These are phyloP conservation scores for Hortaea sp. DNA, from an alignment of 2,329 filamentous ascomycete species.

Conservation along the genomic window DNA sequence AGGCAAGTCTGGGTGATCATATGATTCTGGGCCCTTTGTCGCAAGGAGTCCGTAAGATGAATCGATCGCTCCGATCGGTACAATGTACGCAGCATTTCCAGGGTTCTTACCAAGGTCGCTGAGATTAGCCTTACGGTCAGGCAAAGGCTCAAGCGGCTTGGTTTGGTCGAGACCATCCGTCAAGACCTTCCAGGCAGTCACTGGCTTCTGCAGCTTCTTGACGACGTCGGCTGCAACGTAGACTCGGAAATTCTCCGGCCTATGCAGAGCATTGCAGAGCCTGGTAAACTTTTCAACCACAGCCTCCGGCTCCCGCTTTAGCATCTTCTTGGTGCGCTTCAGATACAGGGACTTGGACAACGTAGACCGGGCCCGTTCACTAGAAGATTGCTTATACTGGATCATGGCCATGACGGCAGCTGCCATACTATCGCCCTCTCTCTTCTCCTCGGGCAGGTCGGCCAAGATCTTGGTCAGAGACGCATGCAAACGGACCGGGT, in stretches of 20 bases:
- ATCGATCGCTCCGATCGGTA: conserved; percentile 87
- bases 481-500: conserved; percentile 53
- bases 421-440: conserved; percentile 63
- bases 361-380: conserved; percentile 66
- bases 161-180: conserved; percentile 41
- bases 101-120: conserved; percentile 65
- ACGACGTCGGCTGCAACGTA: conserved; percentile 70
- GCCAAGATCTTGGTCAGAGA: conserved; percentile 73
- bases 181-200: conserved; percentile 67
- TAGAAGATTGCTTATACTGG: conserved; percentile 66
- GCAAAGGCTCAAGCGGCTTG: conserved; percentile 57
- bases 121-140: conserved; percentile 59
- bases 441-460: conserved; percentile 85
- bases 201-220: conserved; percentile 60
- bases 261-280: conserved; percentile 66
- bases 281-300: conserved; percentile 70
- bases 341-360: conserved; percentile 83
- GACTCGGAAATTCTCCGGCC: conserved; percentile 74
- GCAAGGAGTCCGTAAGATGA: conserved; percentile 79
- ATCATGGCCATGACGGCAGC: conserved; percentile 61
- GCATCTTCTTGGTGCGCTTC: conserved; percentile 70
- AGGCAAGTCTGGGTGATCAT: conserved; percentile 66
- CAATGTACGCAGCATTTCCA: conserved; percentile 64
- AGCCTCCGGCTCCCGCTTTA: conserved; percentile 63
- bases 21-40: conserved; percentile 62